Base-by-base conservation (phyloP, 352 stramenopile genomes). In the Globisporangium echinulatum region DNA sequence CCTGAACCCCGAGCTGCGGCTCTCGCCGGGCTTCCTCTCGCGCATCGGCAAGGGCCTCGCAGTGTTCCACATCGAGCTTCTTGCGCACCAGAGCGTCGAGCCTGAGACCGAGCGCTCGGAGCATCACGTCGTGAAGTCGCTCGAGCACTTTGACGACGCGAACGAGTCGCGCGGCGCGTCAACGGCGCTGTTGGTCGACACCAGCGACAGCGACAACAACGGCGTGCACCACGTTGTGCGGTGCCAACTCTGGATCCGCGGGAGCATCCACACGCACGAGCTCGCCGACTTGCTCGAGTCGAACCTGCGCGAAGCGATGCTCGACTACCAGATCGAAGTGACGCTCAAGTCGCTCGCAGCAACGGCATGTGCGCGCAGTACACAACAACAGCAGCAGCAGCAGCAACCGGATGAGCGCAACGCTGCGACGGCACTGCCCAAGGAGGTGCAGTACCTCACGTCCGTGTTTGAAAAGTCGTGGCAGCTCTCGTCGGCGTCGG, bases 251-350 rank as follows among this genome's bases (percentile, higher is more conserved):
- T 96, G 82, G 78, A 82, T 83, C 49, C 81, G 86, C 13, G 86
- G 86, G 5, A 77, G 72, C 17, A 79, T 96, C 17, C 70, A 81
- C 66, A 60, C 64, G 19, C 36, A 39, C 13, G 76, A 87, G n/a
- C 54, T 96, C 7, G 71, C 59, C 46, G 62, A 84, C 3, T 66
- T 90, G 15, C 69, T 92, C n/a, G 75, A 90, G 54, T 66, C 71
- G 11, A 85, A 86, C 48, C 17, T 96, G 15, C 76, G 90, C 19
- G 82, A 96, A 74, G 74, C 84, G 7, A 49, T 96, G 46, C 83
- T 78, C 39, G 86, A 96, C 51, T 92, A 85, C 55, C 69, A 77
- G n/a, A 90, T 94, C 14, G 84, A 96, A 62, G 58, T 63, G 7
- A 79, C 62, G 2, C 63, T 92, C 52, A 71, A 79, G 58, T 14